These are phyloP conservation scores for Puccinia polysora DNA, from an alignment of 1,284 basidiomycete species.

Conservation along the genomic window DNA sequence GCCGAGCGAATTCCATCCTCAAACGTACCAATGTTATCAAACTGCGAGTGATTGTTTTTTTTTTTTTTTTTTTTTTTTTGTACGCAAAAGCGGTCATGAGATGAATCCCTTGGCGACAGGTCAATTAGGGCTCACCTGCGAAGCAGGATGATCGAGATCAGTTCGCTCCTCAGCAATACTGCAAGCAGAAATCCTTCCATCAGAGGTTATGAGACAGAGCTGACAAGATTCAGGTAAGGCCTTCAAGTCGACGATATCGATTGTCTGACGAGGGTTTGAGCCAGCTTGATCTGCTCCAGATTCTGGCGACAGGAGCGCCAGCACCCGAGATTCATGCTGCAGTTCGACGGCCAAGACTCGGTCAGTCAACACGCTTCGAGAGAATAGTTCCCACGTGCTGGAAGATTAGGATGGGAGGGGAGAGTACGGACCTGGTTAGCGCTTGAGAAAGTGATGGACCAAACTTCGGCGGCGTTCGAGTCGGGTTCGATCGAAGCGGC, in stretches of 20 bases:
- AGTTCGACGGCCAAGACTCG: not conserved
- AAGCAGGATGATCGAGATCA: not conserved
- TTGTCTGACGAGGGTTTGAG: not conserved
- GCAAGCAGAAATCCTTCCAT: constrained; percentile 32
- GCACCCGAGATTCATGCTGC: not conserved
- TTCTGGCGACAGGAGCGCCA: not conserved
- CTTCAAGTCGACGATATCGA: constrained; percentile 23
- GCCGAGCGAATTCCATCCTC: constrained; percentile 52
- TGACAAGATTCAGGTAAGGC: constrained; percentile 33
- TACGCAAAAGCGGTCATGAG: too few relatives aligned
- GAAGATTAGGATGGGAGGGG: not conserved
- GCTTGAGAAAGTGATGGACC: not conserved
- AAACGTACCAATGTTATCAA: constrained; percentile 48
- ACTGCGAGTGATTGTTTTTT: not conserved
- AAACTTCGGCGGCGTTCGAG: not conserved
- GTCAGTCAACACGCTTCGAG: too few relatives aligned
- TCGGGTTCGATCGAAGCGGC: constrained; percentile 13
- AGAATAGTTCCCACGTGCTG: not conserved
- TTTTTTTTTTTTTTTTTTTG: too few relatives aligned
- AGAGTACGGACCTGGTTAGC: not conserved
- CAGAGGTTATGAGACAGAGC: constrained; percentile 33
- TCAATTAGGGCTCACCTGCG: not conserved
- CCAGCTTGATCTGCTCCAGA: not conserved
- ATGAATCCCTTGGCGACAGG: not conserved
- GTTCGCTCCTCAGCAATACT: not conserved